phyloP scores from a whole-genome alignment of 345 rosid genomes.

The Salix purpurea region DNA sequence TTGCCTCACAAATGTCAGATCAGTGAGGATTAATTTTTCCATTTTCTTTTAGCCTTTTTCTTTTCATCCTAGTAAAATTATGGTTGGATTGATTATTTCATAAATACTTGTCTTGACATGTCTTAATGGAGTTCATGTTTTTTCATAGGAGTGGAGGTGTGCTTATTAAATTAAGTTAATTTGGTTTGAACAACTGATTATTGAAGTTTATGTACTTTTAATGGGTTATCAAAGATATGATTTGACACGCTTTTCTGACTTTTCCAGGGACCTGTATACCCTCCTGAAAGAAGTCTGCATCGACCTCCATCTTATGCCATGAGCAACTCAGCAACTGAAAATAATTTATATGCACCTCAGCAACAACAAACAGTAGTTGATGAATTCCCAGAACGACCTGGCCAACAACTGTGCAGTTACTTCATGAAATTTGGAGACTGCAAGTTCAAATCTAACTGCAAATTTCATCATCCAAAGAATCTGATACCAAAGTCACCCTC shows the following conservation, averaged over 20 bases:
- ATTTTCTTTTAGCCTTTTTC: neutral
- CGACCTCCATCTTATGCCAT: constrained; percentile 44
- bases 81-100: neutral
- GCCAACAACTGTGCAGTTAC: constrained; percentile 80
- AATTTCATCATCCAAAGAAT: constrained; percentile 80
- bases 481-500: constrained; percentile 44
- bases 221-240: constrained; percentile 1
- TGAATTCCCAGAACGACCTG: constrained; percentile 91
- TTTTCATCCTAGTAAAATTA: neutral
- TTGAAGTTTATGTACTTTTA: neutral
- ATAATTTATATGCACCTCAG: constrained; percentile 40
- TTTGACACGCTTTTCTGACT: constrained; percentile 1
- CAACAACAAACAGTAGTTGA: constrained; percentile 48
- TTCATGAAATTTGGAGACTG: constrained; percentile 86
- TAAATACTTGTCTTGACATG: neutral
- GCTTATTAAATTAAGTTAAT: neutral
- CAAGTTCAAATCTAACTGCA: constrained; percentile 79
- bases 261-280: constrained; percentile 51
- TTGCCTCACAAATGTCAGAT: neutral
- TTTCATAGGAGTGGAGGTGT: neutral
- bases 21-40: neutral
- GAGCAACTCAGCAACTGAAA: constrained; percentile 36
- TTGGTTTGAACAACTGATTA: neutral
- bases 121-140: neutral
- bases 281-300: constrained; percentile 49